Evolutionary conservation across 2,329 filamentous ascomycete genomes (phyloP), one percentile per base, ranked within the genome.

Genomic region (Bipolaris victoriae): DNA sequence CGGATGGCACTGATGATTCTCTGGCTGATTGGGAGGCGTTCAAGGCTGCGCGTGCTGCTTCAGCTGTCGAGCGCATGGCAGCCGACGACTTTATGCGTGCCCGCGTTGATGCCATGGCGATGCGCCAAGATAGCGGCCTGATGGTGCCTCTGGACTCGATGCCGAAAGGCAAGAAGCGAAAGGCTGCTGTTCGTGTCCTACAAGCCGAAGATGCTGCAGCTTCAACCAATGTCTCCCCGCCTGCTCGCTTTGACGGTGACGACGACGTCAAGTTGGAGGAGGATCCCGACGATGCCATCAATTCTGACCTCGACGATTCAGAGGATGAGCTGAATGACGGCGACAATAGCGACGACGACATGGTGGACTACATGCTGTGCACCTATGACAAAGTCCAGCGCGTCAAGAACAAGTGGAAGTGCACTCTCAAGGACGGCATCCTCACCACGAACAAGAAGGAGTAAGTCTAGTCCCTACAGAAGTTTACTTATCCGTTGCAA

Each of bases 301-400:
- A 99, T 77, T 98, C 95, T 0, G 95, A 99, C 70, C 87, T 99
- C 3, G 95, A 99, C 73, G 95, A 99, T 72, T 88, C 93, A 0
- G 93, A 98, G 61, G 95, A 98, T 60, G 88, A 91, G 10, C 79
- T 87, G 49, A 64, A 90, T 29, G 92, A 95, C 22, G 91, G 94
- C 22, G 91, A 95, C 33, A 93, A 95, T 49, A 91, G 92, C 13
- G 92, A 96, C 58, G 93, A 96, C 41, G 86, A 88, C 35, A 86
- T 90, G 64, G 88, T 89, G 1, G 90, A 96, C 67, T 93, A 96
- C 74, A 98, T 99, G 91, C 88, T 99, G 39, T 99, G 95, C 82
- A 97, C 96, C 75, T 99, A 99, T 76, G 95, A 99, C 82, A 99
- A 99, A 82, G 95, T 99, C 9, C 94, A 98, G 79, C 86, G 95